Evolutionary conservation across 2,329 filamentous ascomycete genomes (phyloP).

Genomic region (Aureobasidium sp.): DNA sequence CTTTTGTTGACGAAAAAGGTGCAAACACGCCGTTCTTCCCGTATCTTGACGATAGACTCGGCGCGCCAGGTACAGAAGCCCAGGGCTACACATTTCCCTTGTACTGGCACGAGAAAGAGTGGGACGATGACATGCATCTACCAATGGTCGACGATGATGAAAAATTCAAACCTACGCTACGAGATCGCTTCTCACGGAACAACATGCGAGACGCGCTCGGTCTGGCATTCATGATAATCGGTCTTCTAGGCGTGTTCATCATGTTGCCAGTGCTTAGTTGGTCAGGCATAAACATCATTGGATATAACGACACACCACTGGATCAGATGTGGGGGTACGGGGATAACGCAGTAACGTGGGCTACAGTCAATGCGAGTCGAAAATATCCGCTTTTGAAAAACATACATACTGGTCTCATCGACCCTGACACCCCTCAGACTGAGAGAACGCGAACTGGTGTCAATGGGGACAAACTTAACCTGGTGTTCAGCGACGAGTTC

Average conservation of each 20-base stretch:
- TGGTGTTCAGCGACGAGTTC: slow-evolving; percentile 54
- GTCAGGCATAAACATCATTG: slow-evolving; percentile 33
- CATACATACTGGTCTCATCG: slow-evolving; percentile 43
- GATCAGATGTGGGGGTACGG: slow-evolving; percentile 31
- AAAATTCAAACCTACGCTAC: slow-evolving; percentile 35
- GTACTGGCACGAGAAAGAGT: slow-evolving; percentile 45
- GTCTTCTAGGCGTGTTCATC: slow-evolving; percentile 45
- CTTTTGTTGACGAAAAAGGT: slow-evolving; percentile 21
- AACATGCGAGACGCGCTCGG: slow-evolving; percentile 39
- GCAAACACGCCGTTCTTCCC: slow-evolving; percentile 33
- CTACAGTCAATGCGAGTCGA: slow-evolving; percentile 40
- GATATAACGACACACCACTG: slow-evolving; percentile 34
- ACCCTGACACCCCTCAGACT: slow-evolving; percentile 44
- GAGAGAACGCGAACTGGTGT: slow-evolving; percentile 41
- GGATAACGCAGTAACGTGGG: slow-evolving; percentile 31
- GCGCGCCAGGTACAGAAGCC: slow-evolving; percentile 37
- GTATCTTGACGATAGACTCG: slow-evolving; percentile 42
- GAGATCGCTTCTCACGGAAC: slow-evolving; percentile 40
- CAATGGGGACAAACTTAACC: slow-evolving; percentile 39
- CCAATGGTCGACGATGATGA: slow-evolving; percentile 45
- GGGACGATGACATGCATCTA: slow-evolving; percentile 50
- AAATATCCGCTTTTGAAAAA: slow-evolving; percentile 43
- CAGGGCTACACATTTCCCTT: slow-evolving; percentile 39
- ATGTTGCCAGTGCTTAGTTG: slow-evolving; percentile 45
- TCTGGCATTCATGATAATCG: slow-evolving; percentile 39